Evolutionary conservation across 495 filamentous ascomycete genomes (phyloP), one percentile per base, ranked within the genome.

Genomic region (Pyrenopolyporus hunteri): DNA sequence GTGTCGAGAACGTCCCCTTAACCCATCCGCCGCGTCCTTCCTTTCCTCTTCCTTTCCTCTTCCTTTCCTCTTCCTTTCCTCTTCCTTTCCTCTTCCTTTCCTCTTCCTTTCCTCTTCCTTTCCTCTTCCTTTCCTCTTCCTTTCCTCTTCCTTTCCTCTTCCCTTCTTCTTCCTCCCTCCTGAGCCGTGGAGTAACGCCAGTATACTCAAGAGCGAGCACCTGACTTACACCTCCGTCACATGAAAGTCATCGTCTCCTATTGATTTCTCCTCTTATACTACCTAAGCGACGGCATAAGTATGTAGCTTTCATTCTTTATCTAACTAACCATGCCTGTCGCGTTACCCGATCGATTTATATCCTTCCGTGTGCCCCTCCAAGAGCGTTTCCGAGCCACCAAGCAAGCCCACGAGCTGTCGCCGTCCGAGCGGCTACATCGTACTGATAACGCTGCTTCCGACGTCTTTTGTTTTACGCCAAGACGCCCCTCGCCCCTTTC

Each of bases 291-390:
- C 50, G 62, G 46, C 59, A 70, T 64, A 28, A 68, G 44, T n/a
- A 57, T 32, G 47, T 72, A 64, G 53, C 58, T 56, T 51, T 67
- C 69, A 52, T 66, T 50, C 63, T 62, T 63, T 60, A 33, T 69
- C 57, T 63, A 54, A 63, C 57, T 60, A 57, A 58, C 63, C 37
- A 71, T 71, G 61, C 70, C 68, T 69, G 57, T 63, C 59, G 46
- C 65, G 55, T 68, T 59, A 37, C 83, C 80, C 4, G 91, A 95
- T 68, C 82, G 90, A 19, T 95, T 91, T 68, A 85, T 93, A 19
- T 82, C 89, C 22, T 68, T 68, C 19, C 82, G 87, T 35, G 45
- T 63, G 33, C 61, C 76, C 6, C 72, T 78, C 20, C 67, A 73
- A 7, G 83, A 87, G 20, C 80, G 77, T 20, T 92, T 87, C 66